Percentiles rank a stretch among this genome's conserved stretches.
phyloP scores from a whole-genome alignment of 495 filamentous ascomycete genomes.

The Penicillium tannophilum region DNA sequence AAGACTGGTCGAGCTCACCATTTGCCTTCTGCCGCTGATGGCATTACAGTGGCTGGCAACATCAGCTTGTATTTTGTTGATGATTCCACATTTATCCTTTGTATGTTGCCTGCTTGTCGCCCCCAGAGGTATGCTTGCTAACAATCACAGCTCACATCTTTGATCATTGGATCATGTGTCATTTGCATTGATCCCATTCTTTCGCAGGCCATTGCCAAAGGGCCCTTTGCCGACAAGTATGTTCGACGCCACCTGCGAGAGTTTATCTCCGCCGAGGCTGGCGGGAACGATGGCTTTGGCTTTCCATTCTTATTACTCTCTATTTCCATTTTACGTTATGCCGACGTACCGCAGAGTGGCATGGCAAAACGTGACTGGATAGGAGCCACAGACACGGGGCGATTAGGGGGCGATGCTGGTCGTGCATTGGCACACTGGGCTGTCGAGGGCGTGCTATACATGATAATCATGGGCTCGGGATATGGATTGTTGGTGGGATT shows the following conservation, averaged over 20 bases:
- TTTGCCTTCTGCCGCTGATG: constrained; percentile 44
- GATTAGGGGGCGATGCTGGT: constrained; percentile 36
- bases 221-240: constrained; percentile 62
- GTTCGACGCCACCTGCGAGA: constrained; percentile 59
- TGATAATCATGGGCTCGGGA: constrained; percentile 41
- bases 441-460: constrained; percentile 42
- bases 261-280: constrained; percentile 63
- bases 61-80: constrained; percentile 39
- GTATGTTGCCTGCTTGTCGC: constrained; percentile 20
- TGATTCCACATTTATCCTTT: constrained; percentile 36
- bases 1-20: constrained; percentile 32
- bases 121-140: not conserved
- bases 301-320: constrained; percentile 62
- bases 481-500: constrained; percentile 40
- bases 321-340: constrained; percentile 56
- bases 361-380: constrained; percentile 29
- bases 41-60: constrained; percentile 39
- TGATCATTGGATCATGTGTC: constrained; percentile 63
- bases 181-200: constrained; percentile 64
- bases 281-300: constrained; percentile 63
- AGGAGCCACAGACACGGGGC: constrained; percentile 32
- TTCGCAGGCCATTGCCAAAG: constrained; percentile 63
- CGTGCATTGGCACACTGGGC: constrained; percentile 42
- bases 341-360: constrained; percentile 34
- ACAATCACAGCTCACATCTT: constrained; percentile 45